phyloP scores from a whole-genome alignment of 768 basidiomycete species.

The button mushroom (Agaricus bisporus) region DNA sequence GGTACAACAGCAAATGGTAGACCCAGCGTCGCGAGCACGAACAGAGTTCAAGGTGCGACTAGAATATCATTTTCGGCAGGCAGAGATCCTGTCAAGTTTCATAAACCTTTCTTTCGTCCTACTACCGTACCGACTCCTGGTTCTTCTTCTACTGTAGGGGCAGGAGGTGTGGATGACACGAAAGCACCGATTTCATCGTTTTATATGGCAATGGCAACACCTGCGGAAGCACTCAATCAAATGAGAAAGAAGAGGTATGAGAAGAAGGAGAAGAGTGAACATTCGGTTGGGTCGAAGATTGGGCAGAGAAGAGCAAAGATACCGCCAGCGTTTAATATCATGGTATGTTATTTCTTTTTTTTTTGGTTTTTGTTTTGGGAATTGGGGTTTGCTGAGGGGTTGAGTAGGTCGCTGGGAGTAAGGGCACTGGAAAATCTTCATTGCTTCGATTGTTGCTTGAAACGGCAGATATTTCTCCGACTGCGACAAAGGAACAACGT shows the following conservation, averaged over 20 bases:
- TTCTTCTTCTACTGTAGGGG: constrained; percentile 32
- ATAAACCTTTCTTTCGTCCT: constrained; percentile 66
- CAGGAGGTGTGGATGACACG: constrained; percentile 20
- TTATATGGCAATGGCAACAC: constrained; percentile 61
- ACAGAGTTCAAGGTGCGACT: constrained; percentile 54
- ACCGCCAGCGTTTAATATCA: constrained; percentile 80
- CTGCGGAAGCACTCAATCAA: constrained; percentile 25
- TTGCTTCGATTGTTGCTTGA: constrained; percentile 74
- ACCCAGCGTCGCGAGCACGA: constrained; percentile 20
- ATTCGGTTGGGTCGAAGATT: constrained; percentile 34
- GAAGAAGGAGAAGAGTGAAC: constrained; percentile 35
- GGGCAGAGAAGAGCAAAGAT: constrained; percentile 60
- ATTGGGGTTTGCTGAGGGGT: too few relatives aligned
- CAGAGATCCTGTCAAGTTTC: constrained; percentile 53
- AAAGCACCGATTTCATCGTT: constrained; percentile 53
- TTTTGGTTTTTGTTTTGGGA: too few relatives aligned
- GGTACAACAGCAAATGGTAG: background rate
- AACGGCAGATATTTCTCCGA: constrained; percentile 77
- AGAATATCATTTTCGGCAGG: constrained; percentile 56
- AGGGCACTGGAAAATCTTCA: constrained; percentile 83
- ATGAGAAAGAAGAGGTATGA: constrained; percentile 11
- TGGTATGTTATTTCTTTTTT: constrained; percentile 41
- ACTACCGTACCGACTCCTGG: background rate
- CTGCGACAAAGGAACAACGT: constrained; percentile 70
- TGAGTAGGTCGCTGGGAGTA: constrained; percentile 67